Conservation (phyloP, 176 grass and related monocot genomes). For the Avena insularis region DNA sequence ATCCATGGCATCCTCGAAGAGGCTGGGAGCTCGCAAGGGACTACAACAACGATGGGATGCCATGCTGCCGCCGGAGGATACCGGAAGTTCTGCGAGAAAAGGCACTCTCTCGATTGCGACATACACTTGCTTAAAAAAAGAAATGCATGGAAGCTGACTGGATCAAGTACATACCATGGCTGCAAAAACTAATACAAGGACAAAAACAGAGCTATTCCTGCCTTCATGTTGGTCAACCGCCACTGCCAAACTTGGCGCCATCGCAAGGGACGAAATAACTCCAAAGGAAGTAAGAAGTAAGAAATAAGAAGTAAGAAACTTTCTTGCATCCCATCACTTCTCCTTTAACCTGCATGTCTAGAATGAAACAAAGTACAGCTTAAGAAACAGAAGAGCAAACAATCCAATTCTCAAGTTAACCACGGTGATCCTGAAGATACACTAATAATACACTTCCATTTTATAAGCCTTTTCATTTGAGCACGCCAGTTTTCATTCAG, state of each 20-base stretch:
- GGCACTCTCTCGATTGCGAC: not conserved
- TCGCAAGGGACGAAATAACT: constrained; percentile 89
- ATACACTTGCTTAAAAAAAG: constrained; percentile 23
- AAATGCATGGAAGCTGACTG: constrained; percentile 35
- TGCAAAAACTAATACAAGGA: constrained; percentile 79
- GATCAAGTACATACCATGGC: constrained; percentile 68
- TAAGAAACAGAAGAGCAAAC: constrained; percentile 22
- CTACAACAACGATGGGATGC: too few species aligned
- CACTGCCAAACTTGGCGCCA: constrained; percentile 64
- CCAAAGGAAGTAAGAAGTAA: constrained; percentile 80
- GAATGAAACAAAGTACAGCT: constrained; percentile 57
- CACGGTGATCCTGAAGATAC: not conserved
- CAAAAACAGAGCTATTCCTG: constrained; percentile 68
- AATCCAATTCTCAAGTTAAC: not conserved
- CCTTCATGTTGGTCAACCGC: constrained; percentile 87
- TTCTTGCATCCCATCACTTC: constrained; percentile 91
- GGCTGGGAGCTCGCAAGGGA: too few species aligned
- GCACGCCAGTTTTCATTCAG: not conserved
- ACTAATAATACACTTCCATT: not conserved
- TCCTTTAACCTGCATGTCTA: constrained; percentile 99
- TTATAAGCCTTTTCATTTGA: not conserved
- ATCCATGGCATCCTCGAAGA: too few species aligned
- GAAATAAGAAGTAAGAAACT: constrained; percentile 39
- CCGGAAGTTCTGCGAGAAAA: constrained; percentile 10
- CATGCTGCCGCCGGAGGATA: too few species aligned